Conservation (phyloP, 345 rosid genomes). For the Populus pruinosa region DNA sequence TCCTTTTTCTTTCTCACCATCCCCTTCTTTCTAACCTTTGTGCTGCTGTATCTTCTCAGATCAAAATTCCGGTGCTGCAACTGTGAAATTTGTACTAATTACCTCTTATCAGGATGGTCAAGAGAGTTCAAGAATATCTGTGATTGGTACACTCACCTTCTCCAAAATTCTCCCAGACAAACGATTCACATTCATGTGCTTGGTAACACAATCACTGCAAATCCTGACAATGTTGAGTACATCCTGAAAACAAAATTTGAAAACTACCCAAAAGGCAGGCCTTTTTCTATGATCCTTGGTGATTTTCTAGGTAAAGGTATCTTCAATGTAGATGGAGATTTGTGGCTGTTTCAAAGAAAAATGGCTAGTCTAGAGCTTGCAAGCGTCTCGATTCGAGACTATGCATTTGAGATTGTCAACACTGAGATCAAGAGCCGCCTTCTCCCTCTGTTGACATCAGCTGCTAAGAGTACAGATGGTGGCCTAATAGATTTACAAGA, state of each 20-base stretch:
- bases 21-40: constrained; percentile 15
- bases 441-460: constrained; percentile 38
- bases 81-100: constrained; percentile 64
- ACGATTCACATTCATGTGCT: constrained; percentile 74
- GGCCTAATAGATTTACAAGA: constrained; percentile 50
- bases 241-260: constrained; percentile 63
- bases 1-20: constrained; percentile 15
- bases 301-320: constrained; percentile 79
- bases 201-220: constrained; percentile 60
- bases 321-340: constrained; percentile 72
- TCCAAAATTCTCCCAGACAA: constrained; percentile 46
- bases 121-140: constrained; percentile 51
- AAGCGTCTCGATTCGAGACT: constrained; percentile 39
- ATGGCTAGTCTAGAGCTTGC: constrained; percentile 62
- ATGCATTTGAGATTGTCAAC: constrained; percentile 50
- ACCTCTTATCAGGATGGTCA: constrained; percentile 55
- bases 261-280: constrained; percentile 77
- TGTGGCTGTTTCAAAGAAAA: constrained; percentile 65
- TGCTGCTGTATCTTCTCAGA: constrained; percentile 18
- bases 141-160: constrained; percentile 76
- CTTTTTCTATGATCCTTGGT: constrained; percentile 64
- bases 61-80: constrained; percentile 45
- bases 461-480: constrained; percentile 1
- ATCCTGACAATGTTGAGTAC: constrained; percentile 63
- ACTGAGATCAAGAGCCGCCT: constrained; percentile 52